A percentile compares a stretch with the other conserved stretches of the same genome.
Evolutionary conservation across 2,329 filamentous ascomycete genomes (phyloP).

Genomic region (Fusarium temperatum): DNA sequence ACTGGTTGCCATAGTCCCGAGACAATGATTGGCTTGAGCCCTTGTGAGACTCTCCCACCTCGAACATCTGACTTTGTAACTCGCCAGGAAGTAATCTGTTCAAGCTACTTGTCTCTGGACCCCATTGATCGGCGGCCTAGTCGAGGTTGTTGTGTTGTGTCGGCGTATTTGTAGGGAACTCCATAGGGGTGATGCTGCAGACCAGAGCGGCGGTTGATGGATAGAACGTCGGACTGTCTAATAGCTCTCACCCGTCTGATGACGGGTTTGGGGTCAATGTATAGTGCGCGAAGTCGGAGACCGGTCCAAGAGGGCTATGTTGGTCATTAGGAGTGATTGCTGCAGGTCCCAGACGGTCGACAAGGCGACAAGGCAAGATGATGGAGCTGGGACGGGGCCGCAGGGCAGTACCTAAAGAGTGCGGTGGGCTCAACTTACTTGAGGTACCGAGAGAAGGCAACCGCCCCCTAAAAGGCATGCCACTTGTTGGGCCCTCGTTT

Average conservation of each 20-base stretch:
- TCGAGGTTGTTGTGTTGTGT: neutral
- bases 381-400: neutral
- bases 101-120: neutral
- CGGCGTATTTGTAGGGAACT: neutral
- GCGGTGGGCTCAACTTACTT: neutral
- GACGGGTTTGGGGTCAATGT: neutral
- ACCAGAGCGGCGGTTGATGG: neutral
- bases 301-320: neutral
- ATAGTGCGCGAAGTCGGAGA: neutral
- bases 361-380: neutral
- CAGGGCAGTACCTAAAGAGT: too few relatives aligned
- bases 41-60: neutral
- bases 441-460: neutral
- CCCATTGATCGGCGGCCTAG: rapidly evolving
- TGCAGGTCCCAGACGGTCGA: neutral
- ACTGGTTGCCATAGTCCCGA: rapidly evolving
- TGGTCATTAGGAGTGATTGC: neutral
- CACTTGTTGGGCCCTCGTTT: neutral
- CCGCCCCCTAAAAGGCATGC: too few relatives aligned
- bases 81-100: rapidly evolving
- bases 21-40: neutral
- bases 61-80: neutral
- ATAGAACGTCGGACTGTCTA: neutral
- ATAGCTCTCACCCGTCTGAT: neutral
- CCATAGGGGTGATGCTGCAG: rapidly evolving